Conservation (phyloP, 1,284 basidiomycete genomes). For the Butyriboletus appendiculatus region DNA sequence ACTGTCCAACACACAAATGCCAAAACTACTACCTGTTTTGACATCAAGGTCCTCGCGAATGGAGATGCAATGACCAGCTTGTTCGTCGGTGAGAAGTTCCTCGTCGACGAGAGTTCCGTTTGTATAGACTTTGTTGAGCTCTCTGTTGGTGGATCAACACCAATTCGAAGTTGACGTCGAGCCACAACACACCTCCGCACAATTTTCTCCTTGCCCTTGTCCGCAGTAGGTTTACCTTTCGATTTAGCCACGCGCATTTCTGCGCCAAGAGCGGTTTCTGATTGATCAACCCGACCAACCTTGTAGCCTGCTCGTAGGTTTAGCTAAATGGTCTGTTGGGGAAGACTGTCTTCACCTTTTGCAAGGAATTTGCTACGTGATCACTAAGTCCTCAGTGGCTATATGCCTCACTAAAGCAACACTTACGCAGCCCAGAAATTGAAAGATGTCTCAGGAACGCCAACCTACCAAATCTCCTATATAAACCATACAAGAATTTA, state of each 20-base stretch:
- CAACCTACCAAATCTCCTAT: slow-evolving; percentile 57
- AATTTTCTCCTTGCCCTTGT: slow-evolving; percentile 72
- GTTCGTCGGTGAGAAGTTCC: slow-evolving; percentile 87
- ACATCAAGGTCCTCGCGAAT: slow-evolving; percentile 68
- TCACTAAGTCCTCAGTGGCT: slow-evolving; percentile 1
- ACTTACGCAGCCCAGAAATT: slow-evolving; percentile 90
- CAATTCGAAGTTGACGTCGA: background rate
- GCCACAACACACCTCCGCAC: slow-evolving; percentile 60
- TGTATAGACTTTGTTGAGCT: slow-evolving; percentile 95
- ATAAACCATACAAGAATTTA: slow-evolving; percentile 1
- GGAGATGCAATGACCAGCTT: slow-evolving; percentile 93
- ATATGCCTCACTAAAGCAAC: slow-evolving; percentile 2
- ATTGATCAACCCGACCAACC: slow-evolving; percentile 96
- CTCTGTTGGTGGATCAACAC: slow-evolving; percentile 47
- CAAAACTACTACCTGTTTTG: slow-evolving; percentile 66
- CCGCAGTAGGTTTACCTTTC: slow-evolving; percentile 54
- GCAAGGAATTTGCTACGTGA: slow-evolving; percentile 70
- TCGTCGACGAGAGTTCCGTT: slow-evolving; percentile 96
- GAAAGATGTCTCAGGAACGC: slow-evolving; percentile 94
- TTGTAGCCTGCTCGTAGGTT: slow-evolving; percentile 75
- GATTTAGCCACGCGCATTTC: slow-evolving; percentile 80
- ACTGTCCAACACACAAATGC: slow-evolving; percentile 94
- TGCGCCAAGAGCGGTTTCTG: slow-evolving; percentile 87
- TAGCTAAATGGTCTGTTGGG: background rate
- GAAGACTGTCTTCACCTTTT: slow-evolving; percentile 52